phyloP scores from a whole-genome alignment of 441 rosid genomes.

The Hura crepitans region DNA sequence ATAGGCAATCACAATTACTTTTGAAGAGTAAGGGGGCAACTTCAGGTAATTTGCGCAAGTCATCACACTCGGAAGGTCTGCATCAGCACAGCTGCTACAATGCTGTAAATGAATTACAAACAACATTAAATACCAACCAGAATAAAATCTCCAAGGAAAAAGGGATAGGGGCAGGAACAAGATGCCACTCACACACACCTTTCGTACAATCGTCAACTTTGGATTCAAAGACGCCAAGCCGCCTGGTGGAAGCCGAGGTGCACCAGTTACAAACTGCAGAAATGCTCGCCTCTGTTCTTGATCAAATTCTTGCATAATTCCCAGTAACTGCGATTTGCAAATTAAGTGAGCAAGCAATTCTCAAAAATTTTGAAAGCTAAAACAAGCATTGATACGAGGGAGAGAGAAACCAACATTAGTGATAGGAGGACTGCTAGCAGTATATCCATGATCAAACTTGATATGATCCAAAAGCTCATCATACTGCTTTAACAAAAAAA shows the following conservation, averaged over 20 bases:
- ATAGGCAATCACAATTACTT: constrained; percentile 41
- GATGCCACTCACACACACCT: constrained; percentile 40
- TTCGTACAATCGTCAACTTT: constrained; percentile 87
- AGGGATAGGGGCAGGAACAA: neutral
- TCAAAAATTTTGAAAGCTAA: constrained; percentile 5
- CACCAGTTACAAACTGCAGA: constrained; percentile 94
- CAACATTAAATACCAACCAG: neutral
- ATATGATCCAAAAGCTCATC: constrained; percentile 84
- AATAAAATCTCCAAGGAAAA: neutral
- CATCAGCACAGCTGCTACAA: constrained; percentile 59
- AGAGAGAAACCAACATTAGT: constrained; percentile 43
- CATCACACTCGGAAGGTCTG: constrained; percentile 95
- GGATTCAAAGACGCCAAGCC: constrained; percentile 91
- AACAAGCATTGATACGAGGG: neutral
- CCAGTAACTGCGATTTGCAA: constrained; percentile 57
- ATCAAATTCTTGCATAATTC: constrained; percentile 68
- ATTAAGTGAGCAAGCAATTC: constrained; percentile 13
- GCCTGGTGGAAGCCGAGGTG: constrained; percentile 93
- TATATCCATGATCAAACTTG: constrained; percentile 98
- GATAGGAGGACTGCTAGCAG: constrained; percentile 89
- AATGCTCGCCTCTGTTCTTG: constrained; percentile 63
- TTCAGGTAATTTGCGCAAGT: constrained; percentile 97
- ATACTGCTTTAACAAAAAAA: constrained; percentile 41
- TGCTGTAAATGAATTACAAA: constrained; percentile 45
- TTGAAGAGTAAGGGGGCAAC: constrained; percentile 90